These are phyloP conservation scores for Nannizzia gypsea DNA, from an alignment of 2,329 filamentous ascomycete species.

Conservation along the genomic window DNA sequence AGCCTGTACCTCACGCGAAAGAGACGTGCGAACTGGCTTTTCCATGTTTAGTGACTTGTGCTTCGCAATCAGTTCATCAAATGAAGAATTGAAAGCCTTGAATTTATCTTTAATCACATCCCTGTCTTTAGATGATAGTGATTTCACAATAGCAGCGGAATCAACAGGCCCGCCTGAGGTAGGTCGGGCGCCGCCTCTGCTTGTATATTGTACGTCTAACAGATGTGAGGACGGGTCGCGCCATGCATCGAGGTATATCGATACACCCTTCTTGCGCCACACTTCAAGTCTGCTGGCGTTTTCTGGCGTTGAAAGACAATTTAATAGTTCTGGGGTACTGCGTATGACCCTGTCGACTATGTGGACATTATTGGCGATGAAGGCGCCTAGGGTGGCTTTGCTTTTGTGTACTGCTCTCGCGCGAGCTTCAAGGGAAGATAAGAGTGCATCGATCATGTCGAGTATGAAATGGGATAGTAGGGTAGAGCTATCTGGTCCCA, in stretches of 20 bases:
- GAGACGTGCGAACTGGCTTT: slow-evolving; percentile 67
- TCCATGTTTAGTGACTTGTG: slow-evolving; percentile 87
- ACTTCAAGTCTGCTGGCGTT: slow-evolving; percentile 58
- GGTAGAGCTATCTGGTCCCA: slow-evolving; percentile 75
- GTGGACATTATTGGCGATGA: slow-evolving; percentile 76
- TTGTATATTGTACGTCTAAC: slow-evolving; percentile 86
- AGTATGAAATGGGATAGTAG: slow-evolving; percentile 82
- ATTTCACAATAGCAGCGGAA: slow-evolving; percentile 72
- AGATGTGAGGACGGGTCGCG: slow-evolving; percentile 75
- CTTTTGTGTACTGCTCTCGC: slow-evolving; percentile 60
- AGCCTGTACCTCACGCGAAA: slow-evolving; percentile 74
- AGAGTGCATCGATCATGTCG: slow-evolving; percentile 74
- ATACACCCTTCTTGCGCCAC: slow-evolving; percentile 78
- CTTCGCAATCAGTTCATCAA: slow-evolving; percentile 73
- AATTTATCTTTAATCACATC: slow-evolving; percentile 97
- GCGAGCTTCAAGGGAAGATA: slow-evolving; percentile 64
- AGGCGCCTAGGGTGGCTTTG: slow-evolving; percentile 72
- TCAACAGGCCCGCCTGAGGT: slow-evolving; percentile 56
- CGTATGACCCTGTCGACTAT: slow-evolving; percentile 76
- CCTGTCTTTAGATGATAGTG: slow-evolving; percentile 77
- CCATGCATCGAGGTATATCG: slow-evolving; percentile 75
- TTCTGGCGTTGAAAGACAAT: slow-evolving; percentile 52
- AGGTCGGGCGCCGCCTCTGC: slow-evolving; percentile 54
- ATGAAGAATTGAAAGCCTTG: slow-evolving; percentile 74
- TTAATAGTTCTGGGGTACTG: slow-evolving; percentile 58